Evolutionary conservation across 352 stramenopile genomes (phyloP), one percentile per base, ranked within the genome.

Genomic region (Phytophthora lateralis): DNA sequence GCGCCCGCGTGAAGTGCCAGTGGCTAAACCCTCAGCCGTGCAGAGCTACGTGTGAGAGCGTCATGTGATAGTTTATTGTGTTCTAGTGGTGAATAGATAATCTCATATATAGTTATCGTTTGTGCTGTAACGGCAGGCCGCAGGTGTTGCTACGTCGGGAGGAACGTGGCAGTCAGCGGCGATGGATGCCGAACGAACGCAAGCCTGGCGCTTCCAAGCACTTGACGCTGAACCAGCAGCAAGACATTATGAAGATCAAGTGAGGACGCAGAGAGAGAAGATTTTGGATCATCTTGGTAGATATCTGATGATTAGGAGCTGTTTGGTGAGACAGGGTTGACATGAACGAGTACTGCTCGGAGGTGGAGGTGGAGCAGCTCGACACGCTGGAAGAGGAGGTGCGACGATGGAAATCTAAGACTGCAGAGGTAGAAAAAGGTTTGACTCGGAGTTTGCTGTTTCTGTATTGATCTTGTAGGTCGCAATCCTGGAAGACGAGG

Each of bases 191-290:
- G 17, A 86, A 68, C 12, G 81, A 86, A 38, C 66, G 60, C 26
- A 70, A 51, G 27, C 75, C 78, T 2, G 76, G 78, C 15, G 55
- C 74, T 10, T 90, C 81, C 34, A 90, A 89, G 65, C 81, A 90
- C 49, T 61, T 60, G 39, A 24, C 51, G 29, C 30, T 51, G 20
- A 66, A 55, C 11, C 52, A 68, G 38, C 50, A 60, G 14, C 57
- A 60, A 27, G 60, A 73, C 17, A 24, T 73, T 7, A 68, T 68
- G 51, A 78, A 69, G 42, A 65, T 57, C 35, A 64, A 69, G 51
- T 72, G n/a, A 37, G 38, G 21, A 3, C 30, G 30, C 4, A 12
- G 30, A 17, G 18, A 35, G 14, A 32, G 27, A 12, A 43, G 32
- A 43, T 38, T 34, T 14, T 41, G 10, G 5, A 20, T 12, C 48